Base-by-base conservation (phyloP, 2,329 filamentous ascomycete species). In the Drechslerella dactyloides region DNA sequence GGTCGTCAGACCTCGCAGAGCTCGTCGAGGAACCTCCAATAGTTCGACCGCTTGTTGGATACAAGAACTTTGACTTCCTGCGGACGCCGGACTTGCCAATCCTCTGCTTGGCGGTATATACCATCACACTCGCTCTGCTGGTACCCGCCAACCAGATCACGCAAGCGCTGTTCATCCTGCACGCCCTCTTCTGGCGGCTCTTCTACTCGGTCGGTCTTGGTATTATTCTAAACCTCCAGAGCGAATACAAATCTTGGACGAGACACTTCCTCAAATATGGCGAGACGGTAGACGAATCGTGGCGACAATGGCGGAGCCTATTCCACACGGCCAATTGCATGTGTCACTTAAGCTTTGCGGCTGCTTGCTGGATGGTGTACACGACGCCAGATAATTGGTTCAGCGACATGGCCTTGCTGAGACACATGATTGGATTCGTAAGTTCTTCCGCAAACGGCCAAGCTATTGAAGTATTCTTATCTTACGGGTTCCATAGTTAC, bases 221-320 rank as follows among this genome's bases (percentile, higher is more conserved):
- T 50, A 85, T 90, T 76, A 87, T 97, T 70, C 85, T 99, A 53
- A 87, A 91, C 76, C 85, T 86, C 62, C 94, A 99, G 80, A 97
- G 93, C 19, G 89, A 89, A 77, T 87, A 89, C 80, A 97, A 97
- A 82, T 87, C 90, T 80, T 97, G 94, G 91, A 97, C 93, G 15
- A 87, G 94, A 24, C 94, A 99, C 82, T 99, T 97, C 78, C 86
- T 99, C 81, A 99, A 99, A 80, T 97, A 89, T 77, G 94, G 94
- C 73, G 94, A 97, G 79, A 92, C 86, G 73, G 88, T 88, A 1
- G 89, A 89, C 73, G 94, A 97, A 80, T 93, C 93, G 2, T 99
- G 94, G 94, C 88, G 89, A 64, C 93, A 99, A 79, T 99, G 94
- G 94, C 97, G 97, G 81, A 91, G 90, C 33, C 87, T 96, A 77